Evolutionary conservation across 2,329 filamentous ascomycete genomes (phyloP), one percentile per base, ranked within the genome.

Genomic region (Penicillium glabrum): DNA sequence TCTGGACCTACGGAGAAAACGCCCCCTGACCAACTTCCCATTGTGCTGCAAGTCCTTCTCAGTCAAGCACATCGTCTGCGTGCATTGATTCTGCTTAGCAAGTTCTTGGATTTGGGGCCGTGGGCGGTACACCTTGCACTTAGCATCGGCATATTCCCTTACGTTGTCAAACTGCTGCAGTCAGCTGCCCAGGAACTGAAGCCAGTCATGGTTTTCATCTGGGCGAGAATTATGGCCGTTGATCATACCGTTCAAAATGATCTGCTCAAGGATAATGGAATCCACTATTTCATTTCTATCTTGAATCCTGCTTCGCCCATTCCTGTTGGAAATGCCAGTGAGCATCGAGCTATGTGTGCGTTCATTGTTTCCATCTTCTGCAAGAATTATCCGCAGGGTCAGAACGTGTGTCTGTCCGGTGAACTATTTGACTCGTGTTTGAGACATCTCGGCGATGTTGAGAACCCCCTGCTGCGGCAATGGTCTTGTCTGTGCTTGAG

Each of bases 201-300:
- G 70, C 93, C 95, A 0, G 93, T 98, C 58, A 98, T 99, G 95
- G 93, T 99, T 5, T 99, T 98, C 74, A 99, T 99, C 61, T 99
- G 95, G 95, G 93, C 95, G 6, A 86, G 95, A 48, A 91, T 99
- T 44, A 85, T 99, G 62, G 95, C 95, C 8, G 95, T 99, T 6
- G 95, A 99, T 69, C 88, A 95, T 58, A 91, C 90, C 1, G 97
- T 95, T 69, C 95, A 99, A 73, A 87, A 88, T 60, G 95, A 99
- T 72, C 80, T 99, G 13, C 86, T 98, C 66, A 98, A 98, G 75
- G 95, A 99, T 71, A 96, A 93, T 67, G 95, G 95, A 7, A 98
- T 96, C 70, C 91, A 91, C 68, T 99, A 99, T 77, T 99, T 99
- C 73, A 92, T 95, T 51, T 89, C 88, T 60, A 96, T 98, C 52